A percentile compares a stretch with the other conserved stretches of the same genome.
Evolutionary conservation across 1,284 basidiomycete species (phyloP).

Genomic region (Papiliotrema fonsecae): DNA sequence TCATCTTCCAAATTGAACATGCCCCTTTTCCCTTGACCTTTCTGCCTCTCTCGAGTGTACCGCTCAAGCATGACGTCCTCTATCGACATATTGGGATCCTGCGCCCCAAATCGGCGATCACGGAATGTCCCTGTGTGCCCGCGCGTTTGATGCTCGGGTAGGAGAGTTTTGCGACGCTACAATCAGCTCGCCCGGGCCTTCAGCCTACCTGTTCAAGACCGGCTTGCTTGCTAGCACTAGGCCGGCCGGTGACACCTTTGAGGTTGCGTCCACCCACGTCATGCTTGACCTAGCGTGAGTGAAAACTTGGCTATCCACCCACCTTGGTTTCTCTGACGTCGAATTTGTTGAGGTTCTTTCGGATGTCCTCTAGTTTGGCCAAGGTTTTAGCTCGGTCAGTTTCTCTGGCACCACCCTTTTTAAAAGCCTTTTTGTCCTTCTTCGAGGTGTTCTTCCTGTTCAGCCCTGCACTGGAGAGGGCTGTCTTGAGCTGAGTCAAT

Average conservation of each 20-base stretch:
- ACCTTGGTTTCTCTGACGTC: conserved; percentile 80
- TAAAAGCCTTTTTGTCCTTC: conserved; percentile 58
- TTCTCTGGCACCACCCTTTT: conserved; percentile 56
- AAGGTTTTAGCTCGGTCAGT: conserved; percentile 73
- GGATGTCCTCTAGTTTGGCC: conserved; percentile 77
- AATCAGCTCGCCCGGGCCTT: not conserved
- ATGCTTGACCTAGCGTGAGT: conserved; percentile 61
- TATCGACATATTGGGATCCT: conserved; percentile 78
- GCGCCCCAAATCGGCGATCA: conserved; percentile 95
- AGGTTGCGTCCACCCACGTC: conserved; percentile 82
- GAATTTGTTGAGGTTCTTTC: conserved; percentile 83
- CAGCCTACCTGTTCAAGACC: conserved; percentile 77
- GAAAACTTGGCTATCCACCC: conserved; percentile 4
- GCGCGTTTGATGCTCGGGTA: conserved; percentile 74
- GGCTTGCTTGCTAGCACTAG: conserved; percentile 79
- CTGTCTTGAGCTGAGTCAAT: conserved; percentile 78
- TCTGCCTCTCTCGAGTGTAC: conserved; percentile 76
- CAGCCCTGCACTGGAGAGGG: conserved; percentile 70
- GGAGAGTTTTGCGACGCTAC: conserved; percentile 76
- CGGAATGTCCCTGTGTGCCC: conserved; percentile 80
- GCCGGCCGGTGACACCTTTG: conserved; percentile 75
- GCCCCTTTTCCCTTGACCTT: conserved; percentile 64
- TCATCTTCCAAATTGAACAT: conserved; percentile 80
- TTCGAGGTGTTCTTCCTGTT: conserved; percentile 57
- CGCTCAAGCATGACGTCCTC: conserved; percentile 98